Evolutionary conservation across 2,329 filamentous ascomycete genomes (phyloP), one percentile per base, ranked within the genome.

Genomic region (Nemania sp.): DNA sequence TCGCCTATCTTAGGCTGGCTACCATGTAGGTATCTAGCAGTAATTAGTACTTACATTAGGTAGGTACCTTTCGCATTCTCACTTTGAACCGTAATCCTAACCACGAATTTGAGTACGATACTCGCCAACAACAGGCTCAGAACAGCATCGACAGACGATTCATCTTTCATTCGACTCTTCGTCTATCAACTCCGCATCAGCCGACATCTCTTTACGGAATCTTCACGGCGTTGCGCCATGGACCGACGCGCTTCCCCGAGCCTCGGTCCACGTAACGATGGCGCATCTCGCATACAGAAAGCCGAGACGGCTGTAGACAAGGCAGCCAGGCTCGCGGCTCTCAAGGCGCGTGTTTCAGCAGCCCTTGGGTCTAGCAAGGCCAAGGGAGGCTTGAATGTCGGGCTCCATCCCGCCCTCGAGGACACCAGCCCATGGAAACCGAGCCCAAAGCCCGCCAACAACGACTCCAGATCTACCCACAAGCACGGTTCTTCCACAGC

Each of bases 261-360:
- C 50, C 74, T 84, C n/a, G 80, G 77, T 23, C 80, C 81, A 53
- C 80, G 79, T 41, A 79, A 80, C 63, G 82, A 86, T 71, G 67
- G 72, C 36, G 70, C 77, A 5, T 80, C 79, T 20, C 76, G 81
- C 56, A 72, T 86, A 26, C 77, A 82, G 66, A 79, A 84, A 64
- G 64, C 78, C 41, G 76, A 83, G 60, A 79, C 81, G 15, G 76
- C 82, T 59, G 79, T 86, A 67, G 79, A 90, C 72, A 79, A 83
- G 59, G 79, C 86, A 67, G 79, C 90, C 69, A 79, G 83, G 60
- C 77, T 93, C 61, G 90, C 90, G 42, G 86, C 88, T 37, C 80
- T 95, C 68, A 92, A 88, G 71, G 89, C 89, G 20, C 82, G 90
- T 63, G 88, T 94, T 11, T 88, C 88, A 42, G 89, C 89, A 44